A percentile compares a stretch with the other conserved stretches of the same genome.
Conservation (phyloP, 108 stramenopile genomes). For the Chaetoceros muelleri region DNA sequence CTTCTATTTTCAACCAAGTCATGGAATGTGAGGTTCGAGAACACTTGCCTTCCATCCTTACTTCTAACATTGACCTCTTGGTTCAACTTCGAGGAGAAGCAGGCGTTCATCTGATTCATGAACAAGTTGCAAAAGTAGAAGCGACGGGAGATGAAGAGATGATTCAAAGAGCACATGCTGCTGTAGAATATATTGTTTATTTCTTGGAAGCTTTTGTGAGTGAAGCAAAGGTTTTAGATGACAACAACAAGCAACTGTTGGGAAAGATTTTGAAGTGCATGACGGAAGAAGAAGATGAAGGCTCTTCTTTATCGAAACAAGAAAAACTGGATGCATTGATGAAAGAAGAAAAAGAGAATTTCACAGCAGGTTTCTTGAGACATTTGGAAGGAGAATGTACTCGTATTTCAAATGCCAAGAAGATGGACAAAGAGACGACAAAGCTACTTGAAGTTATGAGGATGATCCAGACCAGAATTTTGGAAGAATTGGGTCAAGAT, state of each 20-base stretch:
- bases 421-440: conserved; percentile 37
- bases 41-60: no score
- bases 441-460: conserved; percentile 51
- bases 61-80: no score
- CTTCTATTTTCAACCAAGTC: no score
- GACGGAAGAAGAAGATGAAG: conserved; percentile 13
- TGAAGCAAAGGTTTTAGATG: conserved; percentile 34
- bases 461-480: conserved; percentile 59
- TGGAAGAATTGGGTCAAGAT: conserved; percentile 61
- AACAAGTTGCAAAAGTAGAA: no score
- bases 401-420: conserved; percentile 36
- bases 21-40: no score
- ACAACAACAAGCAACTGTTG: conserved; percentile 40
- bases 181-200: conserved; percentile 40
- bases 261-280: conserved; percentile 56
- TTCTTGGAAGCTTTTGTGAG: conserved; percentile 63
- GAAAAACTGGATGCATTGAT: conserved; percentile 40
- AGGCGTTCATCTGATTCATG: no score
- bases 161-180: conserved; percentile 15
- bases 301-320: conserved; percentile 17
- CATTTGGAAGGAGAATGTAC: conserved; percentile 71
- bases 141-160: no score
- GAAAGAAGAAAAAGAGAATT: conserved; percentile 39
- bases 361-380: conserved; percentile 61
- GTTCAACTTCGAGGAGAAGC: no score